Percentiles rank a stretch among this genome's conserved stretches.
phyloP scores from a whole-genome alignment of 2,329 filamentous ascomycete genomes.

The Ophiostoma piceae region DNA sequence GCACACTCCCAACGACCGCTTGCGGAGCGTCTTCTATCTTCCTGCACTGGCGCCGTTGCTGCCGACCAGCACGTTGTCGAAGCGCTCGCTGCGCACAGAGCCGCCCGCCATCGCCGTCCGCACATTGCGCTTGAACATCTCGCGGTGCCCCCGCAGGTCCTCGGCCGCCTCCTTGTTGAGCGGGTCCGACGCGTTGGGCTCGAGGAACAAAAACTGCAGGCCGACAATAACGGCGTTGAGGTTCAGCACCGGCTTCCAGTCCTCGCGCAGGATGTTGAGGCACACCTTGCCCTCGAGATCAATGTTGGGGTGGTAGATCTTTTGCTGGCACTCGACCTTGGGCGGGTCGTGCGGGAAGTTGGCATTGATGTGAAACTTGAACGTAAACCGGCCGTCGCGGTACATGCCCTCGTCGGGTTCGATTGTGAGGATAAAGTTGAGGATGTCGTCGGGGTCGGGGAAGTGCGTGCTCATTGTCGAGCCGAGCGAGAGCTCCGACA shows the following conservation, averaged over 20 bases:
- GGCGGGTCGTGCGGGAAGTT: conserved; percentile 97
- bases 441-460: conserved; percentile 76
- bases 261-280: conserved; percentile 92
- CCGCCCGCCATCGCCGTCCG: conserved; percentile 78
- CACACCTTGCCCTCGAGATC: conserved; percentile 97
- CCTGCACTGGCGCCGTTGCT: neutral
- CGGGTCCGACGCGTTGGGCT: conserved; percentile 95
- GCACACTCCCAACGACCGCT: neutral
- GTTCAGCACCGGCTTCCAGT: conserved; percentile 98
- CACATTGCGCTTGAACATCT: conserved; percentile 89
- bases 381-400: conserved; percentile 79
- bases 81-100: conserved; percentile 63
- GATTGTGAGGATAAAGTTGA: conserved; percentile 77
- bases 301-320: conserved; percentile 99
- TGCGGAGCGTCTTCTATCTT: neutral
- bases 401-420: conserved; percentile 84
- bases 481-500: conserved; percentile 73
- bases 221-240: conserved; percentile 97
- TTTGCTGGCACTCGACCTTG: conserved; percentile 94
- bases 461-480: conserved; percentile 77
- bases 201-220: conserved; percentile 93
- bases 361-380: conserved; percentile 86
- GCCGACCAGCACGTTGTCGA: conserved; percentile 62
- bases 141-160: conserved; percentile 77
- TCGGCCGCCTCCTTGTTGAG: conserved; percentile 97